phyloP scores from a whole-genome alignment of 2,329 filamentous ascomycete species.

The Fusarium zealandicum region DNA sequence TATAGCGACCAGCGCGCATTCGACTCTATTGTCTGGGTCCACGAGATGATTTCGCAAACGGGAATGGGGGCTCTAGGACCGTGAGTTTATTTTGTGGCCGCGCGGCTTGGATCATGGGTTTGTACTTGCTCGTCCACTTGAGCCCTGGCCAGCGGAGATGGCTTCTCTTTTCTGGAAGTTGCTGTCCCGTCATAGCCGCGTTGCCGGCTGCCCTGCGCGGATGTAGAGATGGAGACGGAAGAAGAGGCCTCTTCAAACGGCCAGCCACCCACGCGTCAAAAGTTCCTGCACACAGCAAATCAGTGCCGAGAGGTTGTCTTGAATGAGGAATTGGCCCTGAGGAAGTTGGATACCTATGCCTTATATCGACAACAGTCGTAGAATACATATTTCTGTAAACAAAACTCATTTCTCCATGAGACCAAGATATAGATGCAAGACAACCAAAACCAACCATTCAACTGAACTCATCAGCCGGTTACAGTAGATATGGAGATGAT shows the following conservation, averaged over 20 bases:
- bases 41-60: background rate
- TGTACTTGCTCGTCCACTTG: slow-evolving; percentile 18
- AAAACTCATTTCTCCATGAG: too few species aligned
- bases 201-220: slow-evolving; percentile 13
- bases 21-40: slow-evolving; percentile 1
- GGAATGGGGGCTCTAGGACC: slow-evolving; percentile 23
- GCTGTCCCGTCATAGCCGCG: slow-evolving; percentile 33
- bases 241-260: slow-evolving; percentile 9
- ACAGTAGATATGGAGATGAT: too few species aligned
- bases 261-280: slow-evolving; percentile 24
- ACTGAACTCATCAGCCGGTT: too few species aligned
- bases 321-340: too few species aligned
- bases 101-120: slow-evolving; percentile 28
- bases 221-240: slow-evolving; percentile 7
- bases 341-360: too few species aligned
- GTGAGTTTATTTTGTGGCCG: slow-evolving; percentile 35
- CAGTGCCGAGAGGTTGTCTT: too few species aligned
- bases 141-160: slow-evolving; percentile 27
- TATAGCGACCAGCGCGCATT: background rate
- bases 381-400: too few species aligned
- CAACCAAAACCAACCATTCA: too few species aligned
- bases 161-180: slow-evolving; percentile 29
- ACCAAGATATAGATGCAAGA: too few species aligned
- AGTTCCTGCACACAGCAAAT: too few species aligned
- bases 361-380: too few species aligned